A percentile compares a stretch with the other conserved stretches of the same genome.
phyloP scores from a whole-genome alignment of 352 stramenopile genomes.

The Pythium insidiosum region DNA sequence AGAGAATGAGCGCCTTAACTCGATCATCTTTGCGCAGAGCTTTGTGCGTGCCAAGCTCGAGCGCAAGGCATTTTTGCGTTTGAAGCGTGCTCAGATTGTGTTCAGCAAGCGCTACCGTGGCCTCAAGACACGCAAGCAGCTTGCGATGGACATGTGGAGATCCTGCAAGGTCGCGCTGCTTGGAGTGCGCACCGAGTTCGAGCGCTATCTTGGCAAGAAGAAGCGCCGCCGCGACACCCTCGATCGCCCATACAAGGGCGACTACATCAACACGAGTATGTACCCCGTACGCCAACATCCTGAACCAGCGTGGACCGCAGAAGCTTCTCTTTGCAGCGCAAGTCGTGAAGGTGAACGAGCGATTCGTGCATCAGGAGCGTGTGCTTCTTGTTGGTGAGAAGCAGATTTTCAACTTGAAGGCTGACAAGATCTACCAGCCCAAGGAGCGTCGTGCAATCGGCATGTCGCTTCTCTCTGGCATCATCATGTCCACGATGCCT shows the following conservation, averaged over 20 bases:
- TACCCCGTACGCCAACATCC: constrained; percentile 54
- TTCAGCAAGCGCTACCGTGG: constrained; percentile 76
- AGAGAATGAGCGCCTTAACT: constrained; percentile 55
- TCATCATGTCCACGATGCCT: constrained; percentile 69
- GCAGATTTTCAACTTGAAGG: constrained; percentile 81
- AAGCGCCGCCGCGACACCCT: constrained; percentile 77
- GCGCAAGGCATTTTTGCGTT: constrained; percentile 41
- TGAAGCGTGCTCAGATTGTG: constrained; percentile 57
- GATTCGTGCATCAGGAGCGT: constrained; percentile 69
- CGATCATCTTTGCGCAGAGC: constrained; percentile 67
- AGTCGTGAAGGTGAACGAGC: constrained; percentile 80
- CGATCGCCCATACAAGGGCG: constrained; percentile 59
- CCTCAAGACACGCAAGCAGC: constrained; percentile 64
- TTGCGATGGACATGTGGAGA: constrained; percentile 52
- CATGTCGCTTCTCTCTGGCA: constrained; percentile 37
- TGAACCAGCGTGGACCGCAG: constrained; percentile 47
- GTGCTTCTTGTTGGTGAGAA: constrained; percentile 70
- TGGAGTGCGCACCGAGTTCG: constrained; percentile 76
- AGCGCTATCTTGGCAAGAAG: constrained; percentile 80
- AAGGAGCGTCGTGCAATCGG: constrained; percentile 75
- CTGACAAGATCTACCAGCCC: constrained; percentile 74
- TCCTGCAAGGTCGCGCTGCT: constrained; percentile 68
- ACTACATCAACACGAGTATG: constrained; percentile 76
- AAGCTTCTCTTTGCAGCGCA: constrained; percentile 65
- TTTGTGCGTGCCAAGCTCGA: constrained; percentile 45